phyloP scores from a whole-genome alignment of 2,329 filamentous ascomycete species.

The Xylariaceae sp. region DNA sequence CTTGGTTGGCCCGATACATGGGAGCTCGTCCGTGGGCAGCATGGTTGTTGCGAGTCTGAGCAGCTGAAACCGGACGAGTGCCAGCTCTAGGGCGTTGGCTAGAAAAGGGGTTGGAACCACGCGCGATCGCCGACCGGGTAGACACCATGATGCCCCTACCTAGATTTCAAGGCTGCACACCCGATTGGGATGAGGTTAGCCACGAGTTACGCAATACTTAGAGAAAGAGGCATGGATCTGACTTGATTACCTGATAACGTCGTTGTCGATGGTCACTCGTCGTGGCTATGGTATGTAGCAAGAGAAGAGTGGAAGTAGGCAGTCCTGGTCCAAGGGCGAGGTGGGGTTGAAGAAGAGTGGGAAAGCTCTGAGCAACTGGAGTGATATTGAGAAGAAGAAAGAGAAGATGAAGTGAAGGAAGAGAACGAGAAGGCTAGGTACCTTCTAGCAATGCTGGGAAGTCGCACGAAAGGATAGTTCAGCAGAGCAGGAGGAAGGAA shows the following conservation, averaged over 20 bases:
- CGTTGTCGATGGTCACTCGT: too few species aligned
- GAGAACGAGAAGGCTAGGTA: too few species aligned
- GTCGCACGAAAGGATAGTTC: too few species aligned
- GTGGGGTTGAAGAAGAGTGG: background rate
- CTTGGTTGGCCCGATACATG: background rate
- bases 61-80: background rate
- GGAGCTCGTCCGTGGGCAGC: background rate
- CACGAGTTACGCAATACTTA: too few species aligned
- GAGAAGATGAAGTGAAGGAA: background rate
- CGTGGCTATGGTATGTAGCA: too few species aligned
- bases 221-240: background rate
- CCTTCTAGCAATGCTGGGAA: too few species aligned
- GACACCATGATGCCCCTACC: background rate
- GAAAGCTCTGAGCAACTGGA: too few species aligned
- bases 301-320: too few species aligned
- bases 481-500: background rate
- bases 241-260: background rate
- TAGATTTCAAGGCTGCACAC: too few species aligned
- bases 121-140: background rate
- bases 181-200: too few species aligned
- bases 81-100: background rate
- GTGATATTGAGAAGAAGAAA: background rate
- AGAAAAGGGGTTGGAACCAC: background rate
- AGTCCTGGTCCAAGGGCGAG: background rate
- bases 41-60: too few species aligned